Percentiles rank a stretch among this genome's conserved stretches.
These are phyloP conservation scores for Ophiocordyceps camponoti-saundersi DNA, from an alignment of 2,329 filamentous ascomycete genomes.

Conservation along the genomic window DNA sequence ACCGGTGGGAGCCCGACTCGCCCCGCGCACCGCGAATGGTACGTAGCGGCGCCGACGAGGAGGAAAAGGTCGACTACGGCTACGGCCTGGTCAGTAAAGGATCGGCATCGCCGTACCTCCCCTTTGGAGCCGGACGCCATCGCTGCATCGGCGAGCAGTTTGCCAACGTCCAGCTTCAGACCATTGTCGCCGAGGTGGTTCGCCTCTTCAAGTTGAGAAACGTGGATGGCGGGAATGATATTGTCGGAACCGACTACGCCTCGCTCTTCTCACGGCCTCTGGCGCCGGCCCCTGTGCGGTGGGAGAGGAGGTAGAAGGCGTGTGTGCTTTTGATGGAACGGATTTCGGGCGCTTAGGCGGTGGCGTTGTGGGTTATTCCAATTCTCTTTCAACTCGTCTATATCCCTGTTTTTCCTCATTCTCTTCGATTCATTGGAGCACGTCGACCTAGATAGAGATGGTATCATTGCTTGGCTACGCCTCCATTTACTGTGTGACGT, in stretches of 20 bases:
- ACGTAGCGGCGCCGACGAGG: conserved; percentile 32
- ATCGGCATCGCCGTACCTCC: conserved; percentile 74
- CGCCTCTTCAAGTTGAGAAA: conserved; percentile 68
- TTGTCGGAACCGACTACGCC: conserved; percentile 52
- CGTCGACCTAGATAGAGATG: no score
- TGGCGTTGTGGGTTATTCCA: background rate
- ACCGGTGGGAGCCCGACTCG: conserved; percentile 65
- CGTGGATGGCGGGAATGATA: conserved; percentile 47
- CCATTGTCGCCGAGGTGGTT: conserved; percentile 63
- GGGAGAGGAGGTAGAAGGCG: conserved; percentile 42
- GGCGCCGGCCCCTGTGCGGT: conserved; percentile 54
- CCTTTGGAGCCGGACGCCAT: conserved; percentile 85
- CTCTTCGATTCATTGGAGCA: no score
- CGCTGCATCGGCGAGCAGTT: conserved; percentile 96
- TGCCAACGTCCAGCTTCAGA: conserved; percentile 80
- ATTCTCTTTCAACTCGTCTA: no score
- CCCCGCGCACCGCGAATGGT: conserved; percentile 31
- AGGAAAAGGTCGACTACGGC: conserved; percentile 79
- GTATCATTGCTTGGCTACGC: no score
- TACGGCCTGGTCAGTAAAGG: conserved; percentile 90
- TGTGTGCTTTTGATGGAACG: background rate
- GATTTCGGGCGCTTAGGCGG: no score
- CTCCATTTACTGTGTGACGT: no score
- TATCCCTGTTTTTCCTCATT: background rate
- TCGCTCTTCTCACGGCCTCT: conserved; percentile 60